phyloP scores from a whole-genome alignment of 805 yeast species.

The Debaryomyces tyrocola region DNA sequence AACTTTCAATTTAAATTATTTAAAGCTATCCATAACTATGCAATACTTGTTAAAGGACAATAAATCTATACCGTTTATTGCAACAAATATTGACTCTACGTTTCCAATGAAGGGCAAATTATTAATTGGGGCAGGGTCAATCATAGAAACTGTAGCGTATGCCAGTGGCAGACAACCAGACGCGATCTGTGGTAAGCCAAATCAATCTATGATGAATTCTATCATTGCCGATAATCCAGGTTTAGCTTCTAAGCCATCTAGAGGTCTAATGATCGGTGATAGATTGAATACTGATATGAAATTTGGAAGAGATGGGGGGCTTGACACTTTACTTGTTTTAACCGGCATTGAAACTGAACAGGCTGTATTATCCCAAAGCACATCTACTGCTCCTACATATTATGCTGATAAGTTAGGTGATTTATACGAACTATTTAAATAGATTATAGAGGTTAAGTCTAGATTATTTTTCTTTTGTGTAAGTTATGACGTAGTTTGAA shows the following conservation, averaged over 20 bases:
- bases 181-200: constrained; percentile 88
- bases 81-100: constrained; percentile 94
- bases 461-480: constrained; percentile 7
- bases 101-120: constrained; percentile 85
- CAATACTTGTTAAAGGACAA: constrained; percentile 66
- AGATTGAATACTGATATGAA: constrained; percentile 92
- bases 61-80: constrained; percentile 70
- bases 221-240: constrained; percentile 62
- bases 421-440: constrained; percentile 50
- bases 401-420: constrained; percentile 78
- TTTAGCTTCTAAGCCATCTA: constrained; percentile 48
- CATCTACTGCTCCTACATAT: constrained; percentile 58
- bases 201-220: constrained; percentile 84
- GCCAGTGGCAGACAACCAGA: constrained; percentile 83
- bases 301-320: constrained; percentile 85
- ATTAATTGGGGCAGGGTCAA: constrained; percentile 94
- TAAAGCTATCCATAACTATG: constrained; percentile 76
- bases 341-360: constrained; percentile 88
- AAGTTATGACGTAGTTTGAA: constrained; percentile 10
- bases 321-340: constrained; percentile 83
- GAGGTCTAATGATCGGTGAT: constrained; percentile 93
- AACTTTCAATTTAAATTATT: constrained; percentile 74
- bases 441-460: constrained; percentile 2
- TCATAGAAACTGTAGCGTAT: constrained; percentile 71
- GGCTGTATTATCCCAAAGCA: constrained; percentile 43